Base-by-base conservation (phyloP, 805 yeast species). In the Starmerella khaoyaiensis region DNA sequence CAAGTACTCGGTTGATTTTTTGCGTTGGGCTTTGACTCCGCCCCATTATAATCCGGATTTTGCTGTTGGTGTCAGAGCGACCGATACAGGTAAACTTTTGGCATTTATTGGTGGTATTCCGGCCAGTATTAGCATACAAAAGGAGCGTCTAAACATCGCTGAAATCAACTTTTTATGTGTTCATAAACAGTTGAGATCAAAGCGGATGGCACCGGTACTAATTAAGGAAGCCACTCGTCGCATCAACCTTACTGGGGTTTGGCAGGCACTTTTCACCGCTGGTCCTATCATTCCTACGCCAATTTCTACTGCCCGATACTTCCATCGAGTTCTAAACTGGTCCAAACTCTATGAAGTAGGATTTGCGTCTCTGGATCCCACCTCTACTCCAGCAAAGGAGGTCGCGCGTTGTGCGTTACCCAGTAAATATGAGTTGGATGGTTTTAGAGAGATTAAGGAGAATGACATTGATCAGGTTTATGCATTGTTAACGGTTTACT, bases 191-290 rank as follows among this genome's bases (percentile, higher is more conserved):
- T 68, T 90, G 48, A 70, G 98, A 55, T 69, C 83, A n/a, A 90
- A 90, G 58, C 74, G 98, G 51, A 67, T 90, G 55, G 86, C 98
- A 1, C 98, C 98, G 1, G 79, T 90, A 10, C 64, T 90, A 52
- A 90, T 90, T 58, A 80, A 80, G 53, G 98, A 90, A 59, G 79
- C 90, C 47, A 90, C 97, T 4, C 71, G 98, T 55, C 69, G 97
- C 49, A 90, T 90, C 46, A 87, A 90, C 60, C 68, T 72, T 45
- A 67, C 68, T 30, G 72, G 80, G 41, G 79, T 86, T 42, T 90
- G 96, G 94, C 96, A 86, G 58, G 98, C 97, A 0, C 68, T 90
- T 42, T 83, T 82, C 60, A 87, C 98, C 8, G 94, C 87, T 0
- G 98, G 97, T 9, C 74, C 76, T 3, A 76, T 83, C 2, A 65